Base-by-base conservation (phyloP, 2,329 filamentous ascomycete species). In the Trichoderma sp. region DNA sequence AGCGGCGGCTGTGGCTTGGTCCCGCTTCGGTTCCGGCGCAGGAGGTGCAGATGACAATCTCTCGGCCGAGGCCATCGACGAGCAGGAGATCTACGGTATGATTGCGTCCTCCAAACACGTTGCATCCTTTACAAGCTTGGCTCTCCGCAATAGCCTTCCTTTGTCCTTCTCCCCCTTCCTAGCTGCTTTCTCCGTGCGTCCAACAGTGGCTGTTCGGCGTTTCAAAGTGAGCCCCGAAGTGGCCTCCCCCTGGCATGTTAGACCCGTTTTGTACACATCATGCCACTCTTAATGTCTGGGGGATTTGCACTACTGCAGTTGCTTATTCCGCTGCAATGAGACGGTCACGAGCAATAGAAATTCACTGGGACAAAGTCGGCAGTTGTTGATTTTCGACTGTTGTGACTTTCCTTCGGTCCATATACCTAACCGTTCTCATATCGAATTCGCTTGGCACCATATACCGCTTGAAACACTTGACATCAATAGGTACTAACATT, bases 61-160 rank as follows among this genome's bases (percentile, higher is more conserved):
- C 70, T 85, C 88, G 60, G 83, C 84, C 1, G 94, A 98, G 75
- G 92, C 92, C 69, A 97, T 99, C 74, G 96, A 99, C 77, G 93
- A 96, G 79, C 96, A 97, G 80, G 96, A 99, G 81, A 95, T 99
- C 53, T 99, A 95, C 78, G 94, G 93, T 96, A 83, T 72, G 83
- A 70, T 57, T 24, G 27, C 29, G 40, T 11, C 21, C 31, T 43
- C 55, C 31, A 49, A 29, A 40, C 37, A 19, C 24, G 13, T 58
- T 37, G 3, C 19, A 13, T 24, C 29, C 19, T 27, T 55, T 35
- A 6, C 60, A n/a, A 58, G 55, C 53, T 49, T 63, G 16, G 27
- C 27, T 27, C 53, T 35, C 19, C 13, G 52, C 24, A 37, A 47
- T 57, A 7, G 13, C 53, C n/a, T n/a, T 11, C 63, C 63, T 57